A percentile compares a stretch with the other conserved stretches of the same genome.
phyloP scores from a whole-genome alignment of 306 rosid species.

The Clitoria ternatea region DNA sequence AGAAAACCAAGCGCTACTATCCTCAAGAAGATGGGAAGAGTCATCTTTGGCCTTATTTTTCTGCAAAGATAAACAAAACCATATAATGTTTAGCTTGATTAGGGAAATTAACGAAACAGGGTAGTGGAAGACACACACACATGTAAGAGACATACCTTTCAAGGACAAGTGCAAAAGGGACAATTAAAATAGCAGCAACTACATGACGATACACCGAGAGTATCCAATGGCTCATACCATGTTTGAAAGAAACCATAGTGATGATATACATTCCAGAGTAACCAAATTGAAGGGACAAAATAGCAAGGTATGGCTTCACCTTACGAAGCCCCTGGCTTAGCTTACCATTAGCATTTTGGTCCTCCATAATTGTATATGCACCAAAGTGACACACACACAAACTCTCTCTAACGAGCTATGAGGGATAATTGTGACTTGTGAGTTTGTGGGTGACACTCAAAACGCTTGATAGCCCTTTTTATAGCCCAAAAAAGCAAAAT shows the following conservation, averaged over 20 bases:
- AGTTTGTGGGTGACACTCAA: slow-evolving; percentile 36
- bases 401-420: not conserved
- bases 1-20: slow-evolving; percentile 74
- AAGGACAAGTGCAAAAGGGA: slow-evolving; percentile 76
- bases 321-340: slow-evolving; percentile 27
- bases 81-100: slow-evolving; percentile 1
- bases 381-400: slow-evolving; percentile 20
- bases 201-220: slow-evolving; percentile 88
- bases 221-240: slow-evolving; percentile 89
- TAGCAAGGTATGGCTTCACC: slow-evolving; percentile 79
- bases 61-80: slow-evolving; percentile 36
- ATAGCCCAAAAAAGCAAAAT: slow-evolving; percentile 33
- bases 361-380: slow-evolving; percentile 42
- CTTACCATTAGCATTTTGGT: slow-evolving; percentile 22
- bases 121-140: not conserved
- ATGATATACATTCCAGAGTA: slow-evolving; percentile 90
- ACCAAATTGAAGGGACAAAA: slow-evolving; percentile 83
- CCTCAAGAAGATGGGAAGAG: slow-evolving; percentile 77
- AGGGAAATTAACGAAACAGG: too few relatives aligned
- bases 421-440: slow-evolving; percentile 18
- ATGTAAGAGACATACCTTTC: slow-evolving; percentile 49
- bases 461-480: slow-evolving; percentile 19
- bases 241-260: slow-evolving; percentile 82
- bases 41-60: slow-evolving; percentile 91
- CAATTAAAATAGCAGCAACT: slow-evolving; percentile 58